Base-by-base conservation (phyloP, 306 rosid genomes). In the Erythrophleum fordii region DNA sequence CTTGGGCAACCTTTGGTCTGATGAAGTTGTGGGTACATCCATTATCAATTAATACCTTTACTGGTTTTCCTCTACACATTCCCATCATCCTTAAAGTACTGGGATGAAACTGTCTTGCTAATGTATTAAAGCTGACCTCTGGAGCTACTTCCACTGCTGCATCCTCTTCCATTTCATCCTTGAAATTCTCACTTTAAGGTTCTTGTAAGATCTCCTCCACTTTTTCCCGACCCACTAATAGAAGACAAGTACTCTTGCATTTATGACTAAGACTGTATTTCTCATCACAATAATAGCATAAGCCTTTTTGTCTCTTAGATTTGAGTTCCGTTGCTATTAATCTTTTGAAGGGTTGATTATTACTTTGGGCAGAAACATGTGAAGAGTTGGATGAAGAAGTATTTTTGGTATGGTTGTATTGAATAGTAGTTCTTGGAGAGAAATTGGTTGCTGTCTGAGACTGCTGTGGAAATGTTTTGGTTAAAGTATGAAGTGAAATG, bases 61-160 rank as follows among this genome's bases (percentile, higher is more conserved):
- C n/a, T 0, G 0, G 0, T 22, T 22, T 0, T 14, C 29, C 2
- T 0, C n/a, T 8, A 6, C 8, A 55, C 0, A 0, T 1, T 5
- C 62, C 29, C 6, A 0, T 22, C 12, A 55, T 8, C 28, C 31
- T 6, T 2, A 55, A 2, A 0, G 62, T 7, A 8, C 62, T 55
- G 0, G 62, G 29, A 2, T 55, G 62, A 22, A 22, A 20, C 8
- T 55, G 31, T 2, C 62, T 13, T 6, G 8, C 62, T 0, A 55
- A 22, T 0, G 62, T 26, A 22, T 20, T 55, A 2, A 55, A 6
- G 3, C 62, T 55, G 2, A 55, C 22, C 0, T 22, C 31, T 9
- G 29, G 31, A 0, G 13, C 1, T 7, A 55, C 4, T 2, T 0
- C 1, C 5, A 22, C 0, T 0, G 2, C 0, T 2, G 6, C 1